Conservation (phyloP, 495 filamentous ascomycete genomes). For the Chlorociboria aeruginascens region DNA sequence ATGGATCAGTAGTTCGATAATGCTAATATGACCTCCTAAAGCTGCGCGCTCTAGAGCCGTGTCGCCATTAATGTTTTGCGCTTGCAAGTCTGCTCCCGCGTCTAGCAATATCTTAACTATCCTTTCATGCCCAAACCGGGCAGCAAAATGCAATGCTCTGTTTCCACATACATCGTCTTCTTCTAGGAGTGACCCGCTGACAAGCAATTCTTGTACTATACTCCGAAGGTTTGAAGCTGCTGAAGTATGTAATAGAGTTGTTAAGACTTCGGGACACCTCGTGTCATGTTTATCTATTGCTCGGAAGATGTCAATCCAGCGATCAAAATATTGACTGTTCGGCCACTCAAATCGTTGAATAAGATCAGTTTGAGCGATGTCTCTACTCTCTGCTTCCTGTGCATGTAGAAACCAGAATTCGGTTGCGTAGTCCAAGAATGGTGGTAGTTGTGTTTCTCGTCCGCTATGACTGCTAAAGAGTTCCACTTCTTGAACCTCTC, state of each 20-base stretch:
- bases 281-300: background rate
- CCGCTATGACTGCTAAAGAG: background rate
- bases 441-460: background rate
- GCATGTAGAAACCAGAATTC: conserved; percentile 1
- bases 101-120: conserved; percentile 12
- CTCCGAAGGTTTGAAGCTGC: conserved; percentile 3
- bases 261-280: background rate
- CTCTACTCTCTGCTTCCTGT: conserved; percentile 6
- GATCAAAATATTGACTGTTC: background rate
- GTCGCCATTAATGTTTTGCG: conserved; percentile 13
- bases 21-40: background rate
- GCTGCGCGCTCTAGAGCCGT: conserved; percentile 4
- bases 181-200: background rate
- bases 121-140: background rate
- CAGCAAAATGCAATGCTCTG: conserved; percentile 13
- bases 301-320: background rate
- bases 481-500: background rate
- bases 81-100: conserved; percentile 11
- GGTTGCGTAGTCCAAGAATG: conserved; percentile 2
- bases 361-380: background rate
- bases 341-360: background rate
- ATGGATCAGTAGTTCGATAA: conserved; percentile 2
- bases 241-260: conserved; percentile 6
- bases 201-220: background rate
- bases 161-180: conserved; percentile 1